Evolutionary conservation across 208 protist genomes (phyloP).

Genomic region (Angomonas deanei): DNA sequence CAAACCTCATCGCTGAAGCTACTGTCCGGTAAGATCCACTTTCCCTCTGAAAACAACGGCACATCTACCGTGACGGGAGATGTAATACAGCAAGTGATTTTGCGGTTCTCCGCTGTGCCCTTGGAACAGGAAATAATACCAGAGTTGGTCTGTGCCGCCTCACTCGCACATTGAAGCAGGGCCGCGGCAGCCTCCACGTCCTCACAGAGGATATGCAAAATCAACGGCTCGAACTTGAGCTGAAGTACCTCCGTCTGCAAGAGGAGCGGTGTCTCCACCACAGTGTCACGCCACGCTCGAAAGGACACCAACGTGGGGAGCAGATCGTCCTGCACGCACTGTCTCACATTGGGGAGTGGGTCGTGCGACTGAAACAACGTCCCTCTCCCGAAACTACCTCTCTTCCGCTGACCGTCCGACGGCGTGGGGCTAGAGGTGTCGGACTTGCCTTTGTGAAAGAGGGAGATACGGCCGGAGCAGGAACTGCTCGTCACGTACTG

Average conservation of each 20-base stretch:
- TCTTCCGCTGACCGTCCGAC: slow-evolving; percentile 34
- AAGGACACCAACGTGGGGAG: slow-evolving; percentile 37
- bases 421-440: neutral
- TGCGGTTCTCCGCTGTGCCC: slow-evolving; percentile 34
- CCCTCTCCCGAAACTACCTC: slow-evolving; percentile 53
- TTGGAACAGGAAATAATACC: slow-evolving; percentile 67
- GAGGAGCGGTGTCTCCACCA: slow-evolving; percentile 10
- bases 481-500: slow-evolving; percentile 81
- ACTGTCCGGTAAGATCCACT: slow-evolving; percentile 34
- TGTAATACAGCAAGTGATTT: slow-evolving; percentile 79
- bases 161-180: slow-evolving; percentile 65
- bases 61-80: slow-evolving; percentile 61
- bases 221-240: slow-evolving; percentile 85
- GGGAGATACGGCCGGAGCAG: slow-evolving; percentile 57
- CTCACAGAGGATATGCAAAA: slow-evolving; percentile 66
- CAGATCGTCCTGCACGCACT: slow-evolving; percentile 13
- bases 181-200: slow-evolving; percentile 44
- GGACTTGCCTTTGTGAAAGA: slow-evolving; percentile 67
- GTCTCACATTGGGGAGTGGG: slow-evolving; percentile 23
- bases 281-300: slow-evolving; percentile 30
- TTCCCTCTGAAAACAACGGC: slow-evolving; percentile 36
- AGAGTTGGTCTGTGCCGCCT: slow-evolving; percentile 72
- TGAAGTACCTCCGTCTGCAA: slow-evolving; percentile 57
- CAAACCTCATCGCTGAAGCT: slow-evolving; percentile 18
- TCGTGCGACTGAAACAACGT: slow-evolving; percentile 75